These are phyloP conservation scores for Cystofilobasidium capitatum DNA, from an alignment of 768 basidiomycete genomes.

Conservation along the genomic window DNA sequence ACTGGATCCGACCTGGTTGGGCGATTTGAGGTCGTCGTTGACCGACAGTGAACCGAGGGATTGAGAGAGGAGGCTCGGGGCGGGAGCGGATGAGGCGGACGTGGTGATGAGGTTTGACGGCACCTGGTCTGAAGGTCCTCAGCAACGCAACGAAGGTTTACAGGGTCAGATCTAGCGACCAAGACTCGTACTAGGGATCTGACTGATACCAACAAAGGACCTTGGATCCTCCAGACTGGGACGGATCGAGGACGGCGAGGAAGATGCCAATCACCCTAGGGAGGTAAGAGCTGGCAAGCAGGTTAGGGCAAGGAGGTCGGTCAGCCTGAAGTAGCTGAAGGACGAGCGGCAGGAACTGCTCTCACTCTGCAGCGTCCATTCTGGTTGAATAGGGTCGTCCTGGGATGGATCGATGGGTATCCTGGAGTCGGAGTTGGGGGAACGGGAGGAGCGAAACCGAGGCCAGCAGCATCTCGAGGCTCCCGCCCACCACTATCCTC, in stretches of 20 bases:
- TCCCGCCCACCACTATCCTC: too few species aligned
- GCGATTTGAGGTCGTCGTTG: background rate
- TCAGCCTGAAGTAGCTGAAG: background rate
- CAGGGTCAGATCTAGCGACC: too few species aligned
- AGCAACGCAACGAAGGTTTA: background rate
- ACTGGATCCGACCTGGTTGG: background rate
- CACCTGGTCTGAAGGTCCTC: conserved; percentile 25
- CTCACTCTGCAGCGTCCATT: too few species aligned
- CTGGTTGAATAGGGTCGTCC: too few species aligned
- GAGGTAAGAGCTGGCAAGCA: conserved; percentile 37
- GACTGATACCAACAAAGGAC: conserved; percentile 77
- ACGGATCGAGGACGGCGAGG: conserved; percentile 69
- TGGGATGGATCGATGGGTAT: too few species aligned
- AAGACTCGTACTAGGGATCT: too few species aligned
- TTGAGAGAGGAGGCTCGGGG: background rate
- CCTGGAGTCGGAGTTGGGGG: too few species aligned
- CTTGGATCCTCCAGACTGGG: conserved; percentile 59
- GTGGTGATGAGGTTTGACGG: conserved; percentile 38
- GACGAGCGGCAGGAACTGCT: too few species aligned
- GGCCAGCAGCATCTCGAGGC: too few species aligned
- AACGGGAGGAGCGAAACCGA: too few species aligned
- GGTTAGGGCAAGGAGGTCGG: background rate
- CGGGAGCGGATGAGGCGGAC: background rate
- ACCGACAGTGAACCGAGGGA: conserved; percentile 1
- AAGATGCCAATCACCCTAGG: conserved; percentile 38